Conservation (phyloP, 805 yeast species). For the Suhomyces prunicola region DNA sequence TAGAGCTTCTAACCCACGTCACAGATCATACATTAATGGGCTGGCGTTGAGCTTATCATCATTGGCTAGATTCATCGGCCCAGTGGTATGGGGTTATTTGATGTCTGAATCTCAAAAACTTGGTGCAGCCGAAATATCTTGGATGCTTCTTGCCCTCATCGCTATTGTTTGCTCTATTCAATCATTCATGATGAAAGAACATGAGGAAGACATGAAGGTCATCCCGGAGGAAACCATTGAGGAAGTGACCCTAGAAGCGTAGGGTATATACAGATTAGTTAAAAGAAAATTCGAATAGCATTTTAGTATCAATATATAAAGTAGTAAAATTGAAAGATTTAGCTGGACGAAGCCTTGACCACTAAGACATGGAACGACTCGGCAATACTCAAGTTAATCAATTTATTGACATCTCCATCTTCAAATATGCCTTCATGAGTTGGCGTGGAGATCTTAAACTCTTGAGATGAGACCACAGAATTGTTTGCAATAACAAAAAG, state of each 20-base stretch:
- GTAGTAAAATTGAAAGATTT: not conserved
- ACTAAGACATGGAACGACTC: constrained; percentile 25
- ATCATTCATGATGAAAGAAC: constrained; percentile 22
- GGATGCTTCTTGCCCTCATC: constrained; percentile 29
- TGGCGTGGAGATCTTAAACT: constrained; percentile 1
- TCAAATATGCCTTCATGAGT: constrained; percentile 12
- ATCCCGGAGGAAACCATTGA: not conserved
- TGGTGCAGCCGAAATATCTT: constrained; percentile 25
- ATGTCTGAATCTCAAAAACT: constrained; percentile 28
- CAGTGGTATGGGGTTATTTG: constrained; percentile 51
- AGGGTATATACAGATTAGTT: not conserved
- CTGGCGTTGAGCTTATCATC: constrained; percentile 52
- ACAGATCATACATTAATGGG: constrained; percentile 60
- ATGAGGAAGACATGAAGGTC: constrained; percentile 18
- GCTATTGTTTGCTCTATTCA: constrained; percentile 18
- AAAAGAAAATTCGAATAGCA: not conserved
- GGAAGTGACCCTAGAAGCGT: not conserved
- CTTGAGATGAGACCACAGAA: not conserved
- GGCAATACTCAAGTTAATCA: constrained; percentile 19
- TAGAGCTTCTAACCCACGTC: constrained; percentile 49
- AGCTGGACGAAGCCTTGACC: constrained; percentile 10
- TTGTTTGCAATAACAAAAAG: constrained; percentile 25
- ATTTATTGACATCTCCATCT: constrained; percentile 19
- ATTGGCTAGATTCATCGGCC: constrained; percentile 56
- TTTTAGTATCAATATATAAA: not conserved